Conservation (phyloP, 78 protist species). For the Acrasis kona region DNA sequence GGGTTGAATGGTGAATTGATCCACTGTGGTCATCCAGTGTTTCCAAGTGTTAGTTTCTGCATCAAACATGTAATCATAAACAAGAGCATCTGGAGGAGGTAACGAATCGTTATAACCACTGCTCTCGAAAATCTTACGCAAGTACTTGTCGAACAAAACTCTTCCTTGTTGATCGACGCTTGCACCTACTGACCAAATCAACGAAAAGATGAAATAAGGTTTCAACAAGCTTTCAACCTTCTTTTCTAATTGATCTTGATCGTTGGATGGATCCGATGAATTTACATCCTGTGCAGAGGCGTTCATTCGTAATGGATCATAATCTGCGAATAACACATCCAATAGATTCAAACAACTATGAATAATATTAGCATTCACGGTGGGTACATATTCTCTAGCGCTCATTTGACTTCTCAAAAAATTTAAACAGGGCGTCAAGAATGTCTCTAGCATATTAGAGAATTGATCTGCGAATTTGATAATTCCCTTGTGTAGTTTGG, state of each 20-base stretch:
- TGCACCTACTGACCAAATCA: conserved; percentile 61
- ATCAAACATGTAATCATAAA: conserved; percentile 11
- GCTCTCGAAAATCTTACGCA: conserved; percentile 3
- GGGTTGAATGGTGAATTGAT: conserved; percentile 7
- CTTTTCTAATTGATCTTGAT: neutral
- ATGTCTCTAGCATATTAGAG: neutral
- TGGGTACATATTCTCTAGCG: conserved; percentile 33
- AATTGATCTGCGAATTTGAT: neutral
- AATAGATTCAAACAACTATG: conserved; percentile 23
- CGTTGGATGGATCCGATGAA: no score
- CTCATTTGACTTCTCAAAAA: conserved; percentile 19
- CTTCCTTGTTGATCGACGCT: conserved; percentile 23
- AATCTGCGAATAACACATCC: conserved; percentile 24
- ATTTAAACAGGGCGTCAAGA: neutral
- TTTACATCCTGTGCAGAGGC: neutral
- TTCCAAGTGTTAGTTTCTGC: conserved; percentile 26
- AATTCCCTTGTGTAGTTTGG: conserved; percentile 1
- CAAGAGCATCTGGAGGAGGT: neutral
- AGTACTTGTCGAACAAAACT: neutral
- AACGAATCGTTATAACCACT: neutral
- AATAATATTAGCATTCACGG: conserved; percentile 24
- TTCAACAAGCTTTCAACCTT: neutral
- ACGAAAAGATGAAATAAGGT: conserved; percentile 29
- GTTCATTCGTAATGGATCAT: neutral
- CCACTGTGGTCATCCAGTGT: conserved; percentile 44